Conservation (phyloP, 1,284 basidiomycete genomes). For the Chalciporus sp. region DNA sequence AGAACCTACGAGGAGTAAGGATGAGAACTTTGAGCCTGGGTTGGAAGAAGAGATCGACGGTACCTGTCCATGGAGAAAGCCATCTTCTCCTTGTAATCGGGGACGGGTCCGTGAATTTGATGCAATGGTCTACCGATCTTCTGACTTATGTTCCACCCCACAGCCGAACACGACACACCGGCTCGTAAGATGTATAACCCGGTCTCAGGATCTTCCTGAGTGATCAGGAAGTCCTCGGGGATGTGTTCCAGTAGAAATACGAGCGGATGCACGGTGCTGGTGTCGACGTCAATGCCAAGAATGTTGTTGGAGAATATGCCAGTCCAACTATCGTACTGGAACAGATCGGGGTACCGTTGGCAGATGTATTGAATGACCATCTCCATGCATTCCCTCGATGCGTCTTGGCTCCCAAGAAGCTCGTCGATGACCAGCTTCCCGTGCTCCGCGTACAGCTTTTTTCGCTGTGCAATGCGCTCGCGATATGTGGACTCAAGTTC, state of each 20-base stretch:
- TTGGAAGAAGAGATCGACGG: background rate
- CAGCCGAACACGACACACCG: conserved; percentile 45
- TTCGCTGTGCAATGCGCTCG: conserved; percentile 44
- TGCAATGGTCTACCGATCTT: conserved; percentile 50
- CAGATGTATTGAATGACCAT: conserved; percentile 54
- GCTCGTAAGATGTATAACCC: conserved; percentile 46
- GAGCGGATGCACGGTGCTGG: conserved; percentile 37
- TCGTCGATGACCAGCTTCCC: conserved; percentile 42
- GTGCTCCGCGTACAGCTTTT: conserved; percentile 38
- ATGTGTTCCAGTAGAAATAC: conserved; percentile 48
- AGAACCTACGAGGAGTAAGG: conserved; percentile 38
- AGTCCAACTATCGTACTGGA: conserved; percentile 37
- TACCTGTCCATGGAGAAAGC: conserved; percentile 52
- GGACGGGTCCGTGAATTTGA: conserved; percentile 49
- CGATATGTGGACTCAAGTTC: conserved; percentile 54
- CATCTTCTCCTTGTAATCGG: conserved; percentile 52
- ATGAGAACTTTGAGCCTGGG: conserved; percentile 1
- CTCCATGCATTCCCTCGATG: conserved; percentile 49
- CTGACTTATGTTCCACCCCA: conserved; percentile 49
- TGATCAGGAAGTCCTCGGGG: conserved; percentile 53
- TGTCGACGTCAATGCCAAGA: conserved; percentile 37
- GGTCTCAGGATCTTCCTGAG: conserved; percentile 41
- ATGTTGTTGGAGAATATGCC: conserved; percentile 46
- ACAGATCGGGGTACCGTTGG: conserved; percentile 48
- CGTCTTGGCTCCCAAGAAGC: conserved; percentile 43